Evolutionary conservation across 768 basidiomycete genomes (phyloP).

Genomic region (Collybiopsis confluens): DNA sequence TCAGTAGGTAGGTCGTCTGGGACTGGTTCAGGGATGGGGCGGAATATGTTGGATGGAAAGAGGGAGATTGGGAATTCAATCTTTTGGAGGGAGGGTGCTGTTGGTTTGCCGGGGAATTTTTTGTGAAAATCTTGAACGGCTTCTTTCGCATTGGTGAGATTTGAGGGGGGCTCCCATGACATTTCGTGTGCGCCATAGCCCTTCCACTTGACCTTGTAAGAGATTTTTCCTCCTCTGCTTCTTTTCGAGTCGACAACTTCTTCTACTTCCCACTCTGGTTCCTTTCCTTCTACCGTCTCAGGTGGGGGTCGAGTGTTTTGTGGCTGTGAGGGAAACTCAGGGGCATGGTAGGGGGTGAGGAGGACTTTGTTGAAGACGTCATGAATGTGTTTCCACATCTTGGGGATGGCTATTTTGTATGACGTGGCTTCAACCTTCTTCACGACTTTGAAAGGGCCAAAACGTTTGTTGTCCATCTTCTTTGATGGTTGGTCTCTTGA

Average conservation of each 20-base stretch:
- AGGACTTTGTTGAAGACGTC: conserved; percentile 18
- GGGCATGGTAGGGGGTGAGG: conserved; percentile 12
- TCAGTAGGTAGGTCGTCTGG: conserved; percentile 3
- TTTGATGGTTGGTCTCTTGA: conserved; percentile 17
- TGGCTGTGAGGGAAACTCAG: conserved; percentile 9
- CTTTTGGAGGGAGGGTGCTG: too few species aligned
- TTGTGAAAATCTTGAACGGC: conserved; percentile 11
- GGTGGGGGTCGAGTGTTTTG: conserved; percentile 11
- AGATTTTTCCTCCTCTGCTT: neutral
- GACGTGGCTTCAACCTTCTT: conserved; percentile 16
- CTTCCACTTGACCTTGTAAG: conserved; percentile 26
- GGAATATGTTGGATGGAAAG: too few species aligned
- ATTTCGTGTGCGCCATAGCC: conserved; percentile 7
- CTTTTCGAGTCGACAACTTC: conserved; percentile 16
- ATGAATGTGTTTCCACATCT: conserved; percentile 20
- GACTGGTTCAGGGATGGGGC: too few species aligned
- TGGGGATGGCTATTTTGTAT: conserved; percentile 20
- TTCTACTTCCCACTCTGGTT: conserved; percentile 14
- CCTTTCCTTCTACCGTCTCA: conserved; percentile 9
- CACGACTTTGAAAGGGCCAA: conserved; percentile 19
- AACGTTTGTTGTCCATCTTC: conserved; percentile 20
- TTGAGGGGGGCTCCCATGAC: conserved; percentile 16
- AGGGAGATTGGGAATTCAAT: too few species aligned
- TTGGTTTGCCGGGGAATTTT: conserved; percentile 1
- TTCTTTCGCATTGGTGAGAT: conserved; percentile 6